Evolutionary conservation across 2,329 filamentous ascomycete genomes (phyloP).

Genomic region (Cadophora malorum): DNA sequence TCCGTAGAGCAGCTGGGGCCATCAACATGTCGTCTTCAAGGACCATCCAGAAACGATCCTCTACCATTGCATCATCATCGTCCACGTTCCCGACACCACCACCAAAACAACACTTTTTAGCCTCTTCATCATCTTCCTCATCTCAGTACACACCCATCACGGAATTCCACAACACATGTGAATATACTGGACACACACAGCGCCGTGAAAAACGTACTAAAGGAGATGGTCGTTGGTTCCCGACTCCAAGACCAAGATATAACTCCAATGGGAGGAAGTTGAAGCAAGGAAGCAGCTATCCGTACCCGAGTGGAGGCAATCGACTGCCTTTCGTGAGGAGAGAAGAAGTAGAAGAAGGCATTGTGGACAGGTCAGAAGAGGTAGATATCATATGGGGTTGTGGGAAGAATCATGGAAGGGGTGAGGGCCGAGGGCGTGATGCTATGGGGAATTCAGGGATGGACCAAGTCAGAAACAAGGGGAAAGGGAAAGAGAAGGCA

Average conservation of each 20-base stretch:
- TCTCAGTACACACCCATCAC: not conserved
- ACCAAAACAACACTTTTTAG: not conserved
- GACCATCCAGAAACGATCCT: not conserved
- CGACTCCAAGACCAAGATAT: slow-evolving; percentile 13
- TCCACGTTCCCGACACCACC: not conserved
- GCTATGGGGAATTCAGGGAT: not conserved
- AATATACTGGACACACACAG: not conserved
- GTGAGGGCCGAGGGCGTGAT: not conserved
- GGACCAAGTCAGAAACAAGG: not conserved
- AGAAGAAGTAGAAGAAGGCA: not conserved
- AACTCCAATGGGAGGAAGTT: slow-evolving; percentile 10
- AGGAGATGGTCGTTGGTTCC: slow-evolving; percentile 10
- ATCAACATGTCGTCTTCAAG: not conserved
- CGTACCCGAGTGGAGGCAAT: slow-evolving; percentile 12
- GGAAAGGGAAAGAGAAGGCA: not conserved
- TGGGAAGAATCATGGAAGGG: not conserved
- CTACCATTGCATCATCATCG: not conserved
- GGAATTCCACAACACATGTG: not conserved
- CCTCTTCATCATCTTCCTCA: not conserved
- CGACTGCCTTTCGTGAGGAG: slow-evolving; percentile 2
- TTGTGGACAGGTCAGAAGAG: not conserved
- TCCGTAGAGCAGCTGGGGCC: no score
- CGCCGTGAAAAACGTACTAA: not conserved
- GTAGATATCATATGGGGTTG: not conserved
- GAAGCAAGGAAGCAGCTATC: slow-evolving; percentile 12